A percentile compares a stretch with the other conserved stretches of the same genome.
Conservation (phyloP, 805 yeast species). For the Millerozyma acaciae region DNA sequence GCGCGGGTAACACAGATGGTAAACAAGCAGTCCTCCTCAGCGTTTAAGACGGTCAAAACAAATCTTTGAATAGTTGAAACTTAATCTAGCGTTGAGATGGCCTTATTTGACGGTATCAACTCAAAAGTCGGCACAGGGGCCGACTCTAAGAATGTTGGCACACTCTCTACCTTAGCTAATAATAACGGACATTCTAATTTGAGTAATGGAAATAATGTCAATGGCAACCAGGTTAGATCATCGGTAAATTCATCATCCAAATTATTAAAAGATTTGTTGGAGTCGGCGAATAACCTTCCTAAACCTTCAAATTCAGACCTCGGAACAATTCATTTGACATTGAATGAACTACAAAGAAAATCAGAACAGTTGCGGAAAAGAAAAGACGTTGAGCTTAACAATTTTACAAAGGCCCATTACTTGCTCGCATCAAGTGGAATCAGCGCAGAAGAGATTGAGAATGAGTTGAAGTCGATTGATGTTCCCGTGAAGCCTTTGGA, state of each 20-base stretch:
- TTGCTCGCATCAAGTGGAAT: conserved; percentile 86
- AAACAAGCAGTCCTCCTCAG: too few relatives aligned
- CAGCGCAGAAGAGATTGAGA: conserved; percentile 77
- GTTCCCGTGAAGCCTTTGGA: conserved; percentile 6
- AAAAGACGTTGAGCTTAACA: conserved; percentile 26
- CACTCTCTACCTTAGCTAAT: too few relatives aligned
- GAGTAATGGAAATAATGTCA: too few relatives aligned
- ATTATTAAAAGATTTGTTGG: conserved; percentile 66
- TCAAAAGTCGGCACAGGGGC: too few relatives aligned
- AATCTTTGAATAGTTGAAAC: too few relatives aligned
- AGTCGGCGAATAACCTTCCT: conserved; percentile 75
- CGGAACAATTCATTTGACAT: conserved; percentile 77
- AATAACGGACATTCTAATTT: too few relatives aligned
- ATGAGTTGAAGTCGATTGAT: conserved; percentile 41
- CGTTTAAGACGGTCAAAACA: too few relatives aligned
- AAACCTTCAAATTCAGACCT: conserved; percentile 53
- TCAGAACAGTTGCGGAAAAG: conserved; percentile 53
- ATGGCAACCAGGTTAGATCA: neutral
- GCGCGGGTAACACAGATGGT: too few relatives aligned
- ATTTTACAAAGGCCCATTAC: conserved; percentile 76
- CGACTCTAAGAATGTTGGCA: too few relatives aligned
- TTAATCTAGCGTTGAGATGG: too few relatives aligned
- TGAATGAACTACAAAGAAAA: conserved; percentile 70
- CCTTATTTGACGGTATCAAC: too few relatives aligned
- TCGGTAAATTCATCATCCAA: conserved; percentile 11